Base-by-base conservation (phyloP, 306 rosid species). In the Gynostemma pentaphyllum region DNA sequence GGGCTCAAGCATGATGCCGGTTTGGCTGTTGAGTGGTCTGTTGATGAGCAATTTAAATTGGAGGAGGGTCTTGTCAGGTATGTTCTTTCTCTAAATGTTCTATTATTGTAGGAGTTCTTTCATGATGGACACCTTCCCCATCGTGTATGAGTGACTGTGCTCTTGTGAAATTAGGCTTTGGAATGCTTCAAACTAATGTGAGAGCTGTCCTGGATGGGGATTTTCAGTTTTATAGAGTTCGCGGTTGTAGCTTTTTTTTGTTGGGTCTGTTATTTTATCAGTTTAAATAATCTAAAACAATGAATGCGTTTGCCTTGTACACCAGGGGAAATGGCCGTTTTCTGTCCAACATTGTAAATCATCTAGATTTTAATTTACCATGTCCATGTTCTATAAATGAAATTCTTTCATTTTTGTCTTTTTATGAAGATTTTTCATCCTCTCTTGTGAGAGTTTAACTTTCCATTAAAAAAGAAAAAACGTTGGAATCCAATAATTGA, bases 1-100 rank as follows among this genome's bases (percentile, higher is more conserved):
- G 96, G 96, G 70, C 81, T 92, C 64, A 92, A 88, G 81, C 96
- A 86, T 61, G 99, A 92, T 41, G 76, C 89, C 3, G 95, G 92
- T 12, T 78, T 88, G 76, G 95, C 99, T 7, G 99, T 92, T 32
- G 99, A 92, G 74, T 92, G 99, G 99, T 92, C 96, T 60, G 75
- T 81, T 67, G 95, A 92, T 42, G 99, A 92, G 69, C 95, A 92
- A 72, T 81, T 72, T 79, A 86, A 66, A 60, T 86, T 92, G 85
- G 90, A 86, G 60, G 88, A 89, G 64, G 94, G 95, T 56, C 95
- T 92, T 73, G 74, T 30, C 66, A 81, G 70, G 98, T 92, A 79
- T 72, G 96, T 84, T 48, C 37, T 81, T 68, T 49, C 34, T 60
- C 22, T 13, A 6, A 13, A 22, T 40, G 29, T 60, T 40, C 66